Conservation (phyloP, 352 stramenopile genomes). For the Phytophthora constricta region DNA sequence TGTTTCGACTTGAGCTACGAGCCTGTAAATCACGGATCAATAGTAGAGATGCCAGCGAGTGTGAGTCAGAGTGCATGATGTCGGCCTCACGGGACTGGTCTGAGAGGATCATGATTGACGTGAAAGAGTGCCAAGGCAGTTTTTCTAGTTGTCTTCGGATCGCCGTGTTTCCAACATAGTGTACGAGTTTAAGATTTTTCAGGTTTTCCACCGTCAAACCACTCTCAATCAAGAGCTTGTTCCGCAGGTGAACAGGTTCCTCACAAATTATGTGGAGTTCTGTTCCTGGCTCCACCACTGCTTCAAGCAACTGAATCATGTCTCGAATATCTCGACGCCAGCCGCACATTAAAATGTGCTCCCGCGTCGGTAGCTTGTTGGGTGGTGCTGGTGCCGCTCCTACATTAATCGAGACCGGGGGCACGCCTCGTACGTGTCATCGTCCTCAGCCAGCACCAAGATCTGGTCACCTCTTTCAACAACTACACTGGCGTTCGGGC, state of each 20-base stretch:
- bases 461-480: slow-evolving; percentile 65
- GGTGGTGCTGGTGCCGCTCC: slow-evolving; percentile 34
- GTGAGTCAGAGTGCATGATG: slow-evolving; percentile 83
- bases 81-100: slow-evolving; percentile 69
- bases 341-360: slow-evolving; percentile 82
- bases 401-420: slow-evolving; percentile 37
- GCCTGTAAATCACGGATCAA: slow-evolving; percentile 80
- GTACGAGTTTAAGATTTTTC: slow-evolving; percentile 62
- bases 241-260: slow-evolving; percentile 61
- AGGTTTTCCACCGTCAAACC: slow-evolving; percentile 56
- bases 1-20: slow-evolving; percentile 12
- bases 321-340: slow-evolving; percentile 88
- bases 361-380: slow-evolving; percentile 26
- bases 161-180: slow-evolving; percentile 77
- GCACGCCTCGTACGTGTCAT: slow-evolving; percentile 82
- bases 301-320: slow-evolving; percentile 81
- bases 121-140: slow-evolving; percentile 67
- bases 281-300: slow-evolving; percentile 53
- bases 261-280: slow-evolving; percentile 83
- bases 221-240: slow-evolving; percentile 64
- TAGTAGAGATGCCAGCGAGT: slow-evolving; percentile 78
- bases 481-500: slow-evolving; percentile 34
- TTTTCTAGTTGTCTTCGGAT: slow-evolving; percentile 66
- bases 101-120: slow-evolving; percentile 81
- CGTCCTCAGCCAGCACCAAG: slow-evolving; percentile 83